phyloP scores from a whole-genome alignment of 345 rosid species.

The Brassica nigra region DNA sequence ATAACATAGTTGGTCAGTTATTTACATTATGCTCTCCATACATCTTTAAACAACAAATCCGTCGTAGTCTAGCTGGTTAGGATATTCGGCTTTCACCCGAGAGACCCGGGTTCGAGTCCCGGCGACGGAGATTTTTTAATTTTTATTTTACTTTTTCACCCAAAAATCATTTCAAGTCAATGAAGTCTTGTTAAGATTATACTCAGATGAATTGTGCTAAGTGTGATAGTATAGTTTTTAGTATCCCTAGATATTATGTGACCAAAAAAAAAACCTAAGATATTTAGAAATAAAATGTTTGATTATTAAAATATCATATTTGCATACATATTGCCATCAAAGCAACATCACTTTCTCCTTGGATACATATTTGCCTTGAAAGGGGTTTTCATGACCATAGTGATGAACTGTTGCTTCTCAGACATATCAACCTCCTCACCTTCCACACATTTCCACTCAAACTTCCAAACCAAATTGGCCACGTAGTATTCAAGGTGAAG shows the following conservation, averaged over 20 bases:
- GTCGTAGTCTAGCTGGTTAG: conserved; percentile 62
- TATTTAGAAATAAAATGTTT: no score
- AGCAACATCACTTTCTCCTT: conserved; percentile 20
- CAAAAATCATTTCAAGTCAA: neutral
- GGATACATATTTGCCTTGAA: conserved; percentile 35
- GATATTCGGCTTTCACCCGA: conserved; percentile 83
- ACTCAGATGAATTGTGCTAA: neutral
- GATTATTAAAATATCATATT: no score
- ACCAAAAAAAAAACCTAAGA: no score
- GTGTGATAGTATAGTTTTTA: neutral
- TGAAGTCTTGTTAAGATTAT: neutral
- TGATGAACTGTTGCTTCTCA: conserved; percentile 44
- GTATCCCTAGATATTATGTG: neutral
- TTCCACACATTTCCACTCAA: conserved; percentile 41
- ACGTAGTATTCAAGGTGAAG: conserved; percentile 40
- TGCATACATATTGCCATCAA: neutral
- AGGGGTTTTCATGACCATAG: conserved; percentile 44
- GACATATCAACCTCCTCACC: conserved; percentile 43
- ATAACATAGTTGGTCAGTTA: neutral
- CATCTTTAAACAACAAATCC: neutral
- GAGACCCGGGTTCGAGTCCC: conserved; percentile 73
- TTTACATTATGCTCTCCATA: no score
- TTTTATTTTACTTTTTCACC: neutral
- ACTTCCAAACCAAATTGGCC: conserved; percentile 44
- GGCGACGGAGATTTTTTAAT: conserved; percentile 54